Evolutionary conservation across 148 eudicot genomes (phyloP).

Genomic region (Heliamphora exappendiculata): DNA sequence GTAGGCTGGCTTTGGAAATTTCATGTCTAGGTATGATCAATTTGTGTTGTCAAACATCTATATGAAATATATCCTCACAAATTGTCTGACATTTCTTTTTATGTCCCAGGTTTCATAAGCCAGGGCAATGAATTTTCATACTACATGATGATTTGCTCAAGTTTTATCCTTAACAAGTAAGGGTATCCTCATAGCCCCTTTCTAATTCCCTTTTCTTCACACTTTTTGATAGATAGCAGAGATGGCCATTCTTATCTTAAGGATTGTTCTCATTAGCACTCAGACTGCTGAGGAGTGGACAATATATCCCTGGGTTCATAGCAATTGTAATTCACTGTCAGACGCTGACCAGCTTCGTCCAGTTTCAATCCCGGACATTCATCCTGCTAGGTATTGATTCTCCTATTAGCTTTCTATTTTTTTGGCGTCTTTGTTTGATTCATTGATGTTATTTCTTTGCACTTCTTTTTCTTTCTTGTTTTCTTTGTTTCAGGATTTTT

Average conservation of each 20-base stretch:
- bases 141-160: slow-evolving; percentile 99
- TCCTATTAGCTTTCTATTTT: slow-evolving; percentile 4
- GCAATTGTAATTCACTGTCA: slow-evolving; percentile 84
- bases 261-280: slow-evolving; percentile 32
- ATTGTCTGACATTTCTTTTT: slow-evolving; percentile 15
- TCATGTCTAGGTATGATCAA: slow-evolving; percentile 68
- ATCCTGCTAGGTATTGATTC: slow-evolving; percentile 74
- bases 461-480: too few species aligned
- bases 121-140: slow-evolving; percentile 98
- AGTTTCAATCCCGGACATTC: slow-evolving; percentile 80
- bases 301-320: slow-evolving; percentile 95
- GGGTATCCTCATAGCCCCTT: slow-evolving; percentile 19
- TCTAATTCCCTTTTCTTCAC: not conserved
- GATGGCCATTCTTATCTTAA: not conserved
- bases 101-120: slow-evolving; percentile 61
- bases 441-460: not conserved
- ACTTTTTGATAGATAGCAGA: not conserved
- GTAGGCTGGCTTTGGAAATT: slow-evolving; percentile 95
- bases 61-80: not conserved
- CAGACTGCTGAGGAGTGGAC: slow-evolving; percentile 74
- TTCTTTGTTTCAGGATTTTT: too few species aligned
- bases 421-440: not conserved
- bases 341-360: slow-evolving; percentile 94
- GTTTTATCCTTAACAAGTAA: slow-evolving; percentile 90
- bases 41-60: not conserved